phyloP scores from a whole-genome alignment of 2,329 filamentous ascomycete species.

The Colletotrichum neosansevieriae region DNA sequence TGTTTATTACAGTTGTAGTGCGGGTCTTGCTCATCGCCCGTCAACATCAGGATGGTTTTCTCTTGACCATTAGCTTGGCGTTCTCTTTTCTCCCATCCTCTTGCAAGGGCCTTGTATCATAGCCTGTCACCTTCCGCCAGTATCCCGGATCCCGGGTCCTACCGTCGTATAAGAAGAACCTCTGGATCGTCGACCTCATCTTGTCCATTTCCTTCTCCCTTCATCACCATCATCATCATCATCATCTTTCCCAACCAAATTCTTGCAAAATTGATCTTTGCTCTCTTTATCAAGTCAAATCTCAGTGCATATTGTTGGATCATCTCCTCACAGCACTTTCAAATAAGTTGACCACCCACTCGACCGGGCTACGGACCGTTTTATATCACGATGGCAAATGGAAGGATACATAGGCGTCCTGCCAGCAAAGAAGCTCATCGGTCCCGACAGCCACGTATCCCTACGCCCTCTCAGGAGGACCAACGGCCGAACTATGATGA shows the following conservation, averaged over 20 bases:
- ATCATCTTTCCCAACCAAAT: not conserved
- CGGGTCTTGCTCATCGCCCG: not conserved
- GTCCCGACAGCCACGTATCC: no score
- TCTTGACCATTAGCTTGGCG: conserved; percentile 1
- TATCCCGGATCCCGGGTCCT: not conserved
- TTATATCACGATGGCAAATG: no score
- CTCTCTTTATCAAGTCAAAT: no score
- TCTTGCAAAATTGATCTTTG: no score
- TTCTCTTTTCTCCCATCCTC: conserved; percentile 18
- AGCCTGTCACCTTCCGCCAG: not conserved
- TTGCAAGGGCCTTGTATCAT: not conserved
- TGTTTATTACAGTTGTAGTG: conserved; percentile 1
- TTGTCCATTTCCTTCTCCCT: not conserved
- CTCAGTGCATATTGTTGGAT: no score
- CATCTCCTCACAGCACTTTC: no score
- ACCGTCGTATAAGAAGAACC: not conserved
- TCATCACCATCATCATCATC: not conserved
- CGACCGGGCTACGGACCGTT: no score
- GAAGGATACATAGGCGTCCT: no score
- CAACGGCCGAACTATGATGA: no score
- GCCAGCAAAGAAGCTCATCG: no score
- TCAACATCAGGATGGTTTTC: not conserved
- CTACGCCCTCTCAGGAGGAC: no score
- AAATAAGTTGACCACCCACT: no score
- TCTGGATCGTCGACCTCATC: not conserved